Percentiles rank a stretch among this genome's conserved stretches.
Evolutionary conservation across 768 basidiomycete species (phyloP).

Genomic region (Rhizopogon sp.): DNA sequence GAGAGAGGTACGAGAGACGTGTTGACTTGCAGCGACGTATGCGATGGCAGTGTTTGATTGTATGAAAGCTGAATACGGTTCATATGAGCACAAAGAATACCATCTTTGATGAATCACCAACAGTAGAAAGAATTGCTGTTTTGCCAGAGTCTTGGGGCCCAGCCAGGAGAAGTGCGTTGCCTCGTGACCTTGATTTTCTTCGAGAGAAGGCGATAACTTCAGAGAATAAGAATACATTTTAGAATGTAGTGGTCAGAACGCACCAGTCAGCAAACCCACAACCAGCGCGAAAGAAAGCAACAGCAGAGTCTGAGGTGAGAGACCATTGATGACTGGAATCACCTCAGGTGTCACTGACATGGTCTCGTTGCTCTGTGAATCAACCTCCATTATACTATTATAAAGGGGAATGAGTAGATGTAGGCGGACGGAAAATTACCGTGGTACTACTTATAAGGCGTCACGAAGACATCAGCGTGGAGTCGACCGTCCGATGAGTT

Average conservation of each 20-base stretch:
- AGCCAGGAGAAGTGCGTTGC: constrained; percentile 66
- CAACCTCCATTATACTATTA: constrained; percentile 6
- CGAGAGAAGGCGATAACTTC: constrained; percentile 35
- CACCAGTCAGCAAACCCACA: constrained; percentile 38
- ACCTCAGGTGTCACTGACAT: constrained; percentile 28
- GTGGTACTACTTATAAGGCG: neutral
- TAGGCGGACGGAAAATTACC: neutral
- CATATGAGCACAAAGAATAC: constrained; percentile 7
- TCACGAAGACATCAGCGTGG: too few species aligned
- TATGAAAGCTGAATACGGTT: constrained; percentile 52
- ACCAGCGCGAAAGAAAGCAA: constrained; percentile 41
- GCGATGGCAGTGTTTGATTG: constrained; percentile 57
- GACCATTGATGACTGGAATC: constrained; percentile 26
- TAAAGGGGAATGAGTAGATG: neutral
- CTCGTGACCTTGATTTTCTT: constrained; percentile 41
- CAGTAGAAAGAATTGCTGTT: constrained; percentile 70
- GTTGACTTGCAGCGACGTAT: constrained; percentile 77
- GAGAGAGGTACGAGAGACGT: constrained; percentile 41
- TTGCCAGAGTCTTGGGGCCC: constrained; percentile 78
- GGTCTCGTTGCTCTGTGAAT: constrained; percentile 3
- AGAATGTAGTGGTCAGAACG: constrained; percentile 13
- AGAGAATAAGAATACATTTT: neutral
- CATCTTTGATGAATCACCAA: constrained; percentile 29
- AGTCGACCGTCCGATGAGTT: neutral
- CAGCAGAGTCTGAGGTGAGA: constrained; percentile 35